Evolutionary conservation across 495 filamentous ascomycete species (phyloP), one percentile per base, ranked within the genome.

Genomic region (Lepidopterella palustris): DNA sequence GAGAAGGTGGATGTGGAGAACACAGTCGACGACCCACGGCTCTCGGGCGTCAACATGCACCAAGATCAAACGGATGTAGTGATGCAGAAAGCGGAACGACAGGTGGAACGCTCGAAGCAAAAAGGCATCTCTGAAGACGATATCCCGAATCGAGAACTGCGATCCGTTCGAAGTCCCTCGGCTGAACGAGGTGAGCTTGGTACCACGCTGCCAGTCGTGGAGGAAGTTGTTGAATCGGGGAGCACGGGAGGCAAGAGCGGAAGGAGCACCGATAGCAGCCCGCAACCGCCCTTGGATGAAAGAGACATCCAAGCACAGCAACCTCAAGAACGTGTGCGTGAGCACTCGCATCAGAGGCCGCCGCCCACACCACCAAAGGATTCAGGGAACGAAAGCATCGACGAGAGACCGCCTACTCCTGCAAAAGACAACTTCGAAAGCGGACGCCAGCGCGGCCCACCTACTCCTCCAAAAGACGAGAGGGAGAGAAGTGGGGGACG

Each of bases 131-230:
- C 76, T 3, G 78, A 87, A 59, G 76, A 79, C 4, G 75, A 81
- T 40, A 70, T 78, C 5, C 81, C 76, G 21, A 70, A 77, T 18
- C 72, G 76, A 53, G 80, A 72, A 29, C 71, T 86, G 40, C 75
- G 73, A 35, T 77, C 76, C 35, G 74, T 82, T 23, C 73, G 82
- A 50, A 80, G 77, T 68, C 78, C 74, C 40, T 77, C 58, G 60
- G 74, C 73, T 2, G 86, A 90, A 52, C 75, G 81, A 45, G 81
- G 79, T 11, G 66, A 77, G 11, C 78, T 79, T 25, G 82, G 84
- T 10, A 79, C 86, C 27, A 85, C 88, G 24, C 73, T 98, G n/a
- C 93, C 93, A 1, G 86, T 97, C 50, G 89, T 98, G 6, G 90
- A 96, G 56, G 93, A 98, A 76, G 87, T 86, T 25, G 87, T 85